Evolutionary conservation across 2,329 filamentous ascomycete genomes (phyloP).

Genomic region (Colletotrichum tropicale): DNA sequence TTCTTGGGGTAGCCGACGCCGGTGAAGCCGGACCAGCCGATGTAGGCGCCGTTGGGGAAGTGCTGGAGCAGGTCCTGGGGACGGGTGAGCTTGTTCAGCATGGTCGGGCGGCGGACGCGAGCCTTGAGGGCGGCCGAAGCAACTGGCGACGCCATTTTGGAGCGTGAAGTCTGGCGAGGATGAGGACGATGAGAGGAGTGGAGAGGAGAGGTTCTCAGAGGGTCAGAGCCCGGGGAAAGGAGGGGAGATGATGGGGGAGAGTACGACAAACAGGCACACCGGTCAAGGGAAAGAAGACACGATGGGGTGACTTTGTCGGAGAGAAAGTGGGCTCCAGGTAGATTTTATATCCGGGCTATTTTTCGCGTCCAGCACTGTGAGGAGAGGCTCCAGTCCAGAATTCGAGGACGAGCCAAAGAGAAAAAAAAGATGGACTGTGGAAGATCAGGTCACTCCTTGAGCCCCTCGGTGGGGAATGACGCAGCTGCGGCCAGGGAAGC

Average conservation of each 20-base stretch:
- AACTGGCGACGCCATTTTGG: constrained; percentile 51
- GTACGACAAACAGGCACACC: background rate
- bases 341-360: background rate
- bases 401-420: background rate
- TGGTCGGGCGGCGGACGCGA: constrained; percentile 75
- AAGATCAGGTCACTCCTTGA: constrained; percentile 20
- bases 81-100: constrained; percentile 80
- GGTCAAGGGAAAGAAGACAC: background rate
- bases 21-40: constrained; percentile 92
- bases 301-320: background rate
- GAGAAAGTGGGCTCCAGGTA: background rate
- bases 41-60: constrained; percentile 85
- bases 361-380: background rate
- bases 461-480: constrained; percentile 22
- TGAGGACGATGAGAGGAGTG: background rate
- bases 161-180: background rate
- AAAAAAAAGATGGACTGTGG: background rate
- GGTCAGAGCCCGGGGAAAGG: background rate
- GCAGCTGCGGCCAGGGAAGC: constrained; percentile 2
- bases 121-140: constrained; percentile 78
- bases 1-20: constrained; percentile 91
- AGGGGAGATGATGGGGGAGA: background rate
- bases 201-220: constrained; percentile 1
- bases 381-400: background rate
- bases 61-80: constrained; percentile 80